Evolutionary conservation across 805 yeast species (phyloP), one percentile per base, ranked within the genome.

Genomic region (Kluyveromyces dobzhanskii): DNA sequence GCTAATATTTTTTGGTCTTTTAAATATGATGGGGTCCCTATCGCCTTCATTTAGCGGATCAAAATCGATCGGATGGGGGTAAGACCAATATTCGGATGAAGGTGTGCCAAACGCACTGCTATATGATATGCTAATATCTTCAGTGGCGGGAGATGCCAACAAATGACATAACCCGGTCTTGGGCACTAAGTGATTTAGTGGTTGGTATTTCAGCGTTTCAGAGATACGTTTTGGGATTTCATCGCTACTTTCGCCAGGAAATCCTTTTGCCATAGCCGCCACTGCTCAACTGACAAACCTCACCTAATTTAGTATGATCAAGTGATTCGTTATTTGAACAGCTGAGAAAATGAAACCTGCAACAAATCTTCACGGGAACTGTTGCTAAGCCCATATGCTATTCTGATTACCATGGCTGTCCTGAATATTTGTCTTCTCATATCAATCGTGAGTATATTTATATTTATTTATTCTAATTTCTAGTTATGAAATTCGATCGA

Each of bases 221-320:
- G 50, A 18, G n/a, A 57, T 34, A 4, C 51, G 44, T 35, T 55
- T 52, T 10, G 62, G 59, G 7, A 54, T 45, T 17, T 46, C 41
- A 19, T 46, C 41, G 4, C 47, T 38, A 18, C 51, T 36, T 38
- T 57, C 59, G 13, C 60, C 61, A 9, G 62, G 61, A 34, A 44
- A 57, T 4, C 34, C 37, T 16, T 36, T 48, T 27, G 54, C 37
- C 57, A 53, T 57, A 47, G 56, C 56, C 59, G 59, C 56, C 55
- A 45, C 33, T 14, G 30, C 13, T 27, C 16, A 27, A 9, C n/a
- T n/a, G n/a, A n/a, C n/a, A n/a, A n/a, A n/a, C n/a, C n/a, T n/a
- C n/a, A n/a, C n/a, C n/a, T n/a, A n/a, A n/a, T n/a, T n/a, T n/a
- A n/a, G n/a, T n/a, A n/a, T n/a, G n/a, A n/a, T n/a, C n/a, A n/a